These are phyloP conservation scores for Hypoxylon rickii DNA, from an alignment of 495 filamentous ascomycete genomes.

Conservation along the genomic window DNA sequence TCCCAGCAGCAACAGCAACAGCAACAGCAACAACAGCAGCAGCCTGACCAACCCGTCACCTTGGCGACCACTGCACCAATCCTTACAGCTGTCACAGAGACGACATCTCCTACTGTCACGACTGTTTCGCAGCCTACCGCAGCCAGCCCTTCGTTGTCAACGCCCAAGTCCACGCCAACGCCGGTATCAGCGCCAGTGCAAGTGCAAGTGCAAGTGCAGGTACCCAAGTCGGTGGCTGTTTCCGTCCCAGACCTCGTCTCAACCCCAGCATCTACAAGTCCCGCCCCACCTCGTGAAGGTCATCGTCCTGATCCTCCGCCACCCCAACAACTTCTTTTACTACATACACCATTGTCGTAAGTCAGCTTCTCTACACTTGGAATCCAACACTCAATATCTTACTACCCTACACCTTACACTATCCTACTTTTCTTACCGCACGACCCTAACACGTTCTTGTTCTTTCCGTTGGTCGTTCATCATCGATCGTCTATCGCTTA, in stretches of 20 bases:
- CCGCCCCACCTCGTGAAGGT: background rate
- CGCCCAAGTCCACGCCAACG: background rate
- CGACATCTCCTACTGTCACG: slow-evolving; percentile 9
- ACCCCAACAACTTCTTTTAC: slow-evolving; percentile 2
- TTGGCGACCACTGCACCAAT: too few species aligned
- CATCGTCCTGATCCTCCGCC: slow-evolving; percentile 3
- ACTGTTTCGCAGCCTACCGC: background rate
- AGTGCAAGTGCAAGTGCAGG: background rate
- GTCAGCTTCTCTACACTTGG: slow-evolving; percentile 4
- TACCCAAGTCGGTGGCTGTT: background rate
- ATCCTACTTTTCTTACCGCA: too few species aligned
- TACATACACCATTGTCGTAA: slow-evolving; percentile 25
- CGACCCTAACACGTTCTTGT: too few species aligned
- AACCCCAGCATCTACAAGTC: slow-evolving; percentile 15
- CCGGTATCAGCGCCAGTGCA: background rate
- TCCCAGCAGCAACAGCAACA: slow-evolving; percentile 13
- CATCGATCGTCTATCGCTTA: too few species aligned
- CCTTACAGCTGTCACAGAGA: too few species aligned
- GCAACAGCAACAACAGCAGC: too few species aligned
- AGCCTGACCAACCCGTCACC: too few species aligned
- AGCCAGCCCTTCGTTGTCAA: too few species aligned
- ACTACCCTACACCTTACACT: background rate
- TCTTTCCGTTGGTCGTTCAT: too few species aligned
- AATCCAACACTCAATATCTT: background rate
- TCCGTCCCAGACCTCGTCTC: slow-evolving; percentile 2